Evolutionary conservation across 805 yeast species (phyloP).

Genomic region (Saccharomyces paradoxus): DNA sequence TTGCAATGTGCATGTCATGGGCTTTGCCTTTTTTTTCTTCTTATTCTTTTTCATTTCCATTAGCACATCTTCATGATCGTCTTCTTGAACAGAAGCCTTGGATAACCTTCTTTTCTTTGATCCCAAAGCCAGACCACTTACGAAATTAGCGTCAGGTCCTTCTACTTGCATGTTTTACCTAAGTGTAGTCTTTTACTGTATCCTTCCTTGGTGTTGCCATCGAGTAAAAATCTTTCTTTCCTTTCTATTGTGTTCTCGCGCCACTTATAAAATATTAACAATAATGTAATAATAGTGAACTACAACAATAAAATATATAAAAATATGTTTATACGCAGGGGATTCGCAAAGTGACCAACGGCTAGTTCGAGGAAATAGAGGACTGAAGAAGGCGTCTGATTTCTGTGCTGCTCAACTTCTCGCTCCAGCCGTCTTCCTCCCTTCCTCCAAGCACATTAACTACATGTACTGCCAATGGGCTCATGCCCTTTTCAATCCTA

Average conservation of each 20-base stretch:
- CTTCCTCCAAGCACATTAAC: constrained; percentile 63
- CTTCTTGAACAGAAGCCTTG: constrained; percentile 3
- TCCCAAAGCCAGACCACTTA: background rate
- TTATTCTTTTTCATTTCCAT: constrained; percentile 16
- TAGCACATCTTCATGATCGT: constrained; percentile 2
- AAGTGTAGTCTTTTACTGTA: background rate
- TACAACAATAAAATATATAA: background rate
- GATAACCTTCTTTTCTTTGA: constrained; percentile 4
- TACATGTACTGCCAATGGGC: constrained; percentile 41
- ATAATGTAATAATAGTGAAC: background rate
- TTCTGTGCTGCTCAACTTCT: constrained; percentile 81
- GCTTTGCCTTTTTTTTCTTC: constrained; percentile 26
- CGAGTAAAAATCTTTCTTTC: constrained; percentile 23
- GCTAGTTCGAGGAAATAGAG: constrained; percentile 14
- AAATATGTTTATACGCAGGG: background rate
- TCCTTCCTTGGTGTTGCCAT: constrained; percentile 2
- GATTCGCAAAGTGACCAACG: constrained; percentile 5
- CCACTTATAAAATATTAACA: background rate
- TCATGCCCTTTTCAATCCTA: constrained; percentile 51
- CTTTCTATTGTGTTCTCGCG: background rate
- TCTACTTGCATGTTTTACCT: background rate
- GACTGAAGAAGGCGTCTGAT: constrained; percentile 34
- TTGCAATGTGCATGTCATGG: constrained; percentile 31
- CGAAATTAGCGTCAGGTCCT: background rate
- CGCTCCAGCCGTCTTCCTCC: constrained; percentile 47